phyloP scores from a whole-genome alignment of 2,329 filamentous ascomycete genomes.

The Ceratocystis huliohia region DNA sequence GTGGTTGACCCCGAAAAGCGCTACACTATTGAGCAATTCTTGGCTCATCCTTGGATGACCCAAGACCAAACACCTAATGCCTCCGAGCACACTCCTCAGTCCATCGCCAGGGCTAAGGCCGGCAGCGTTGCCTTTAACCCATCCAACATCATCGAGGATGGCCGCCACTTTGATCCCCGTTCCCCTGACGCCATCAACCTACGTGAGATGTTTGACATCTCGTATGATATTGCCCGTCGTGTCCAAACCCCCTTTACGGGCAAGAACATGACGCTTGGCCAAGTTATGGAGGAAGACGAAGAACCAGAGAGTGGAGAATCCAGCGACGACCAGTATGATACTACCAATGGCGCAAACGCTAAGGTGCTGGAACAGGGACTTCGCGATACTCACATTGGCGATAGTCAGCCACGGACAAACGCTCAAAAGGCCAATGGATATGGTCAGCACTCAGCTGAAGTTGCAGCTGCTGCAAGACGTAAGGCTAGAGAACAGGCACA shows the following conservation, averaged over 20 bases:
- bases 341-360: constrained; percentile 30
- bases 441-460: constrained; percentile 73
- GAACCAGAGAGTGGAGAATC: constrained; percentile 35
- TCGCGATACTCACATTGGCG: constrained; percentile 63
- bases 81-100: constrained; percentile 27
- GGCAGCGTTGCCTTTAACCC: constrained; percentile 42
- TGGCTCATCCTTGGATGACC: constrained; percentile 84
- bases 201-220: constrained; percentile 92
- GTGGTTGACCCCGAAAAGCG: constrained; percentile 92
- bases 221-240: constrained; percentile 93
- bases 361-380: constrained; percentile 75
- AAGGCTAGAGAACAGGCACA: constrained; percentile 58
- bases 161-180: constrained; percentile 77
- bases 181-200: constrained; percentile 91
- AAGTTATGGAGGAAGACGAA: constrained; percentile 57
- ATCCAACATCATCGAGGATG: constrained; percentile 40
- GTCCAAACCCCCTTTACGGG: constrained; percentile 90
- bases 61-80: constrained; percentile 40
- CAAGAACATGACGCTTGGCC: constrained; percentile 58
- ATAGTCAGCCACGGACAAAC: constrained; percentile 38
- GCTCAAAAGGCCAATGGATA: constrained; percentile 51
- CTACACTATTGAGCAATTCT: constrained; percentile 84
- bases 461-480: constrained; percentile 71
- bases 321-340: constrained; percentile 32
- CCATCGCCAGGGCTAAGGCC: constrained; percentile 27